Conservation (phyloP, 352 stramenopile genomes). For the Thalassiosira livingstoniorum region DNA sequence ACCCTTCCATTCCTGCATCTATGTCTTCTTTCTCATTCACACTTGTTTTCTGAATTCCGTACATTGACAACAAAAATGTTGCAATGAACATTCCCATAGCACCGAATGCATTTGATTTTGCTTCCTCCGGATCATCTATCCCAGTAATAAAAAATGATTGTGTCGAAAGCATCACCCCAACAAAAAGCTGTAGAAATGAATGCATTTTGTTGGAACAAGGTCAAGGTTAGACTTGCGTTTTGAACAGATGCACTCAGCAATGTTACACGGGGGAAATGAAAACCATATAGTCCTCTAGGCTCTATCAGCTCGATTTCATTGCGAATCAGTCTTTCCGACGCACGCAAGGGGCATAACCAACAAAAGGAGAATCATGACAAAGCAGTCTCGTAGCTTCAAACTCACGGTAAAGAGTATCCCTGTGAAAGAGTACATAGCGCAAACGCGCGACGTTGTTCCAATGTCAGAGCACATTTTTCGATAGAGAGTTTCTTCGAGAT, state of each 20-base stretch:
- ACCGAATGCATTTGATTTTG: slow-evolving; percentile 68
- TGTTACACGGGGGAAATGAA: not conserved
- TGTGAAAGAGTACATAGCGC: slow-evolving; percentile 79
- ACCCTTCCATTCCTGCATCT: slow-evolving; percentile 46
- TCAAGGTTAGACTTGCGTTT: not conserved
- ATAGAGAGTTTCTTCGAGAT: too few species aligned
- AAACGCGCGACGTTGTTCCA: slow-evolving; percentile 78
- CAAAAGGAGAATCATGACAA: too few species aligned
- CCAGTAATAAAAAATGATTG: slow-evolving; percentile 72
- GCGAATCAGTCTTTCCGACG: too few species aligned
- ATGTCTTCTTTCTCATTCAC: slow-evolving; percentile 47
- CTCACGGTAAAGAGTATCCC: slow-evolving; percentile 84
- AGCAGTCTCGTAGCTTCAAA: too few species aligned
- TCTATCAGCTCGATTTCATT: too few species aligned
- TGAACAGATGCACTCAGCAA: not conserved
- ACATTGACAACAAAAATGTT: slow-evolving; percentile 74
- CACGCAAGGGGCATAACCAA: too few species aligned
- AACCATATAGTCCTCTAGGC: not conserved
- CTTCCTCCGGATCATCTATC: slow-evolving; percentile 64
- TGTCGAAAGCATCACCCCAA: slow-evolving; percentile 63
- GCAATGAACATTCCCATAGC: slow-evolving; percentile 75
- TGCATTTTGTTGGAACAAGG: not conserved
- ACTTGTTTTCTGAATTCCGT: slow-evolving; percentile 60
- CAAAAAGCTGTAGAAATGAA: slow-evolving; percentile 57
- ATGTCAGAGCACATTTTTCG: slow-evolving; percentile 80